Evolutionary conservation across 2,329 filamentous ascomycete species (phyloP), one percentile per base, ranked within the genome.

Genomic region (Scleromitrula shiraiana): DNA sequence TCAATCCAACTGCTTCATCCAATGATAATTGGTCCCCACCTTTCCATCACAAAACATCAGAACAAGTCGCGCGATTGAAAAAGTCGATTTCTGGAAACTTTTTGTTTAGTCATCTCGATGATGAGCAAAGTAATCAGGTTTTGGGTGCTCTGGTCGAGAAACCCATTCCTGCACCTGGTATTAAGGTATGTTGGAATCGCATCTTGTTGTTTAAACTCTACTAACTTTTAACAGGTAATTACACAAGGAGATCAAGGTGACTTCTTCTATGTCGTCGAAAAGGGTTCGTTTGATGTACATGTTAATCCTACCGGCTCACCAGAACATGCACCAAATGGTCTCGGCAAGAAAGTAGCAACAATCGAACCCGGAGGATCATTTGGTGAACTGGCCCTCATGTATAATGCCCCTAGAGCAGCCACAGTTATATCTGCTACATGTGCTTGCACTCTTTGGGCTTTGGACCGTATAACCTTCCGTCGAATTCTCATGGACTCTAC

Each of bases 401-500:
- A 98, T 72, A 96, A 97, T 62, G 89, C 93, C 19, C 93, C 93
- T 22, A 88, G 93, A 62, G 93, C 93, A 35, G 93, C 93, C 3
- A 97, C 93, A 0, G 88, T 98, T 51, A 78, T 94, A 52, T 95
- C 88, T 24, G 82, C 84, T 10, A 87, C 94, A 60, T 66, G 83
- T 3, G 71, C 77, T 27, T 90, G 85, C 62, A 90, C 85, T 3
- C 76, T 98, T 8, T 98, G 93, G 93, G 89, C 89, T 17, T 75
- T 98, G 42, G 93, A 98, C 65, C 88, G 93, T 45, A 77, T 96
- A 54, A 98, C 93, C 8, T 98, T 98, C 76, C 88, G 93, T 59
- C 87, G 93, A 52, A 97, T 98, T 56, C 76, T 98, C 53, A 96
- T 98, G 90, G 91, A 97, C 70, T 94, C 88, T 32, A 95, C 93